These are phyloP conservation scores for Ambrosia artemisiifolia DNA, from an alignment of 129 eudicot genomes.

Conservation along the genomic window DNA sequence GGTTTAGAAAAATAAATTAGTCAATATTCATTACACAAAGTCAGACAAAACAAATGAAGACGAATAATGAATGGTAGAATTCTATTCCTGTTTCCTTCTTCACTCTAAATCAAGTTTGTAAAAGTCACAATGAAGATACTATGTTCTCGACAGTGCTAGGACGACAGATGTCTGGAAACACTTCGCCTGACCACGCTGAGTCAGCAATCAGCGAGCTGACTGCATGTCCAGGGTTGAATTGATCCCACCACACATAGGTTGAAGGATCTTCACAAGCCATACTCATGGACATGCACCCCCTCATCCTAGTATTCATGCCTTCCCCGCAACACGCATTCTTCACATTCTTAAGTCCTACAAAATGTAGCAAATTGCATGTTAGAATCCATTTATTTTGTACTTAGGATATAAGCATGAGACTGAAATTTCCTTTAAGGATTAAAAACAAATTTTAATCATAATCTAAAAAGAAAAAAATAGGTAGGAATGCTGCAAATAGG, in stretches of 20 bases:
- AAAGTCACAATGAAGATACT: conserved; percentile 12
- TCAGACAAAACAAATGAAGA: no score
- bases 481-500: no score
- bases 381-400: background rate
- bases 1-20: no score
- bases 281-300: conserved; percentile 50
- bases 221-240: conserved; percentile 52
- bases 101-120: background rate
- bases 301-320: conserved; percentile 38
- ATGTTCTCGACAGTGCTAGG: conserved; percentile 47
- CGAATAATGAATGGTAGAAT: no score
- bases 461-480: no score
- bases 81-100: background rate
- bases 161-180: conserved; percentile 45
- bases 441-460: no score
- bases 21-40: no score
- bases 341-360: conserved; percentile 60
- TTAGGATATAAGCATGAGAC: no score
- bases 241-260: conserved; percentile 70
- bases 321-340: conserved; percentile 67
- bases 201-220: conserved; percentile 59
- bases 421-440: no score
- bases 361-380: background rate
- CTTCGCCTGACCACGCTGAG: conserved; percentile 59
- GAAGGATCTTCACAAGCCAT: conserved; percentile 50